A percentile compares a stretch with the other conserved stretches of the same genome.
These are phyloP conservation scores for Thalassiosira ordinaria DNA, from an alignment of 352 stramenopile genomes.

Conservation along the genomic window DNA sequence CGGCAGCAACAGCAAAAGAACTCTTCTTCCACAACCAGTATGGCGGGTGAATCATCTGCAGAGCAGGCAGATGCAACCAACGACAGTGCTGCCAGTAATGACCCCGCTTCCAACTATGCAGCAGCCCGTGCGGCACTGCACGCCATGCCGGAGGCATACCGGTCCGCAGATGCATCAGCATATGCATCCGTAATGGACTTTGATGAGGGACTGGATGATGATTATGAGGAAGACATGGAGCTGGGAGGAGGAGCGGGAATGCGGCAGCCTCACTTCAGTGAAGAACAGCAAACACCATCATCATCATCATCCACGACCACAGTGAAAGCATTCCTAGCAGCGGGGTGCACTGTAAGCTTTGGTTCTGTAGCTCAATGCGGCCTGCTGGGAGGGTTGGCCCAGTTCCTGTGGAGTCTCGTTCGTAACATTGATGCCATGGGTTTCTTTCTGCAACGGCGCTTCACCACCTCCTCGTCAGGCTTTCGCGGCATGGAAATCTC, in stretches of 20 bases:
- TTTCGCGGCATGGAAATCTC: conserved; percentile 62
- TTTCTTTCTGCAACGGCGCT: conserved; percentile 37
- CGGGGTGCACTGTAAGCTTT: conserved; percentile 72
- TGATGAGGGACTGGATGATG: conserved; percentile 77
- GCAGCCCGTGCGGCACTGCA: conserved; percentile 32
- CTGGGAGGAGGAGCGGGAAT: background rate
- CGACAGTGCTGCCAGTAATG: background rate
- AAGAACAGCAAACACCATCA: background rate
- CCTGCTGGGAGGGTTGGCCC: conserved; percentile 76
- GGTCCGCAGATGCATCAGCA: conserved; percentile 64
- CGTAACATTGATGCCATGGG: conserved; percentile 71
- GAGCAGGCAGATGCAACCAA: background rate
- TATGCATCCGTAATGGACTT: conserved; percentile 69
- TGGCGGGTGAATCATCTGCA: background rate
- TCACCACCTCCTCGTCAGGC: conserved; percentile 19
- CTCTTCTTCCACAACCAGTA: background rate
- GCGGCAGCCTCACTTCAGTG: background rate
- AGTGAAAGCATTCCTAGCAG: conserved; percentile 73
- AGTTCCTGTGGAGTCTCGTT: conserved; percentile 79
- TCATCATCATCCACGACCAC: conserved; percentile 38
- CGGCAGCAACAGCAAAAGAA: conserved; percentile 14
- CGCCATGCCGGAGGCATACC: conserved; percentile 75
- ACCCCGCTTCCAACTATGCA: conserved; percentile 33
- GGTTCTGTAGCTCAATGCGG: conserved; percentile 81
- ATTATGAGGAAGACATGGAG: conserved; percentile 68